Percentiles rank a stretch among this genome's conserved stretches.
Evolutionary conservation across 2,329 filamentous ascomycete genomes (phyloP).

Genomic region (Graphiopsis chlorocephala): DNA sequence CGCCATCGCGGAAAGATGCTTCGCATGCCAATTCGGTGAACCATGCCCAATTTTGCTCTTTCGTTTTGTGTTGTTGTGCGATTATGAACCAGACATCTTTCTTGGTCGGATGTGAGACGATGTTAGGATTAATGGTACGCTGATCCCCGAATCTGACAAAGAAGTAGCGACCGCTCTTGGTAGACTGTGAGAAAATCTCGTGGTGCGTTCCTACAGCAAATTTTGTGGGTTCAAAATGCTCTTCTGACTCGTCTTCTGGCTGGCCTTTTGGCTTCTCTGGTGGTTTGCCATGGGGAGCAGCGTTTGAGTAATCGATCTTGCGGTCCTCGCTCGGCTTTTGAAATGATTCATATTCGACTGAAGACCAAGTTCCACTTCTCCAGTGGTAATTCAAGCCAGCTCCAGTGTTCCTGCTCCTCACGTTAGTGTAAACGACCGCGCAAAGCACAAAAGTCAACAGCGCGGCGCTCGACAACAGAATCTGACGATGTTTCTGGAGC

Average conservation of each 20-base stretch:
- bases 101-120: conserved; percentile 54
- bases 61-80: conserved; percentile 44
- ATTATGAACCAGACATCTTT: conserved; percentile 52
- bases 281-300: neutral
- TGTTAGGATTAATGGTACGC: conserved; percentile 53
- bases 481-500: neutral
- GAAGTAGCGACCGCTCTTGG: conserved; percentile 49
- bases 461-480: neutral
- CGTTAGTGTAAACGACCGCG: neutral
- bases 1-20: conserved; percentile 46
- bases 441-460: neutral
- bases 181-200: conserved; percentile 47
- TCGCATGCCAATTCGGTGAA: conserved; percentile 52
- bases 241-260: neutral
- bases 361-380: neutral
- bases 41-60: conserved; percentile 25
- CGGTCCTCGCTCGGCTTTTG: neutral
- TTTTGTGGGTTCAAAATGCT: neutral
- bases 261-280: neutral
- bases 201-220: neutral
- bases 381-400: neutral
- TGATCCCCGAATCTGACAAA: conserved; percentile 46
- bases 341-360: neutral
- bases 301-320: neutral
- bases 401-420: neutral